Percentiles rank a stretch among this genome's conserved stretches.
These are phyloP conservation scores for Nematocida sp. DNA, from an alignment of 371 early-diverging fungal genomes.

Conservation along the genomic window DNA sequence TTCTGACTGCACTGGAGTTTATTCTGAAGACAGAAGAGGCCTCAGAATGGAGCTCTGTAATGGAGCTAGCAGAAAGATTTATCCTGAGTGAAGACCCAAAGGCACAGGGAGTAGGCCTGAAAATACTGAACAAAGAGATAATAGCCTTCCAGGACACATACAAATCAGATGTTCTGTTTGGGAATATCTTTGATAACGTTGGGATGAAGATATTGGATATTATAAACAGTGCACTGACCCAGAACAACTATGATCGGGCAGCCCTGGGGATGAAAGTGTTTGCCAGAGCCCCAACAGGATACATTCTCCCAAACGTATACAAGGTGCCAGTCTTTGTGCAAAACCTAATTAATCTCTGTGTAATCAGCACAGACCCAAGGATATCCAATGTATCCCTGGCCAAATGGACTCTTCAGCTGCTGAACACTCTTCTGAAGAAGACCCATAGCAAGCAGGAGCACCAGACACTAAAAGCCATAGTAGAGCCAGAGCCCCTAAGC, in stretches of 20 bases:
- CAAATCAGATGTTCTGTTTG: slow-evolving; percentile 51
- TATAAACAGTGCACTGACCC: slow-evolving; percentile 7
- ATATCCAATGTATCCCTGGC: slow-evolving; percentile 25
- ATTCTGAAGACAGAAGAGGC: slow-evolving; percentile 33
- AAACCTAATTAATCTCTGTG: slow-evolving; percentile 39
- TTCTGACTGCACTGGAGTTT: slow-evolving; percentile 22
- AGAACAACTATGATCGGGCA: slow-evolving; percentile 29
- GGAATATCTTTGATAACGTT: slow-evolving; percentile 27
- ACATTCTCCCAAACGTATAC: slow-evolving; percentile 57
- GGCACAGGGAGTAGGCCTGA: slow-evolving; percentile 10
- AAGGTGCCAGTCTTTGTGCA: slow-evolving; percentile 39
- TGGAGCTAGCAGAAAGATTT: not conserved
- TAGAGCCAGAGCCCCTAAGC: slow-evolving; percentile 16
- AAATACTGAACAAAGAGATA: slow-evolving; percentile 35
- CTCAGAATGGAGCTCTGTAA: slow-evolving; percentile 12
- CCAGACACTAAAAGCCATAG: slow-evolving; percentile 16
- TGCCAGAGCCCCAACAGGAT: slow-evolving; percentile 53
- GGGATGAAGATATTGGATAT: slow-evolving; percentile 49
- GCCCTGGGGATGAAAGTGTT: slow-evolving; percentile 55
- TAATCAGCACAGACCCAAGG: slow-evolving; percentile 12
- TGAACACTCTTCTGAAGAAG: slow-evolving; percentile 58
- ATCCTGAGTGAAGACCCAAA: not conserved
- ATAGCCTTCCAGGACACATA: slow-evolving; percentile 38
- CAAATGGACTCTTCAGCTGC: slow-evolving; percentile 59
- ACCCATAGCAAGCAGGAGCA: slow-evolving; percentile 60